Evolutionary conservation across 805 yeast species (phyloP), one percentile per base, ranked within the genome.

Genomic region (Lachancea cidri): DNA sequence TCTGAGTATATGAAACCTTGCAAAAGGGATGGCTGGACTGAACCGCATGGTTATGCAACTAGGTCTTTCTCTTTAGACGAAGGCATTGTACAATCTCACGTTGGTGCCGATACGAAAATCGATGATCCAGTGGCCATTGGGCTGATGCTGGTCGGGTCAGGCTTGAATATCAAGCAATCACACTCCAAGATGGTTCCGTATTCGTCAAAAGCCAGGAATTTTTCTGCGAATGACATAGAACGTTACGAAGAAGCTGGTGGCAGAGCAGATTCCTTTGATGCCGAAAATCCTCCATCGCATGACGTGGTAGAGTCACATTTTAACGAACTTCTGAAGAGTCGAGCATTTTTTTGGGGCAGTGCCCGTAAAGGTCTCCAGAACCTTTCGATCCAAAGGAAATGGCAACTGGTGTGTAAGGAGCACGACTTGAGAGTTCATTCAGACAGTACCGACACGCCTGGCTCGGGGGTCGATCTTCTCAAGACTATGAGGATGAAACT

Each of bases 331-430:
- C 36, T 58, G 33, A 40, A 52, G 19, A 53, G 50, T 43, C 52
- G 55, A 24, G 49, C 52, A 2, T 54, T 53, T 40, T 55, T 54
- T 33, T 39, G 43, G 43, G 58, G 62, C 54, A 53, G 52, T 14
- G 57, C 62, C 4, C 48, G 50, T 14, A 43, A 47, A 14, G 54
- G 52, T 35, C 36, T 57, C 27, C 44, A 49, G 27, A 45, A 34
- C 31, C 46, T 57, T 9, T 52, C 63, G 2, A 37, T 38, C 25
- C 44, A 44, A 27, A 52, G 64, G 33, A 60, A 60, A 46, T 58
- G 64, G 63, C 58, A 54, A 15, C 44, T 60, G 20, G 45, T 60
- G 8, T 55, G 60, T 41, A 55, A 49, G 30, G 40, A 44, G 7
- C 35, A 38, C 2, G 35, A 16, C 13, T 17, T 33, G 29, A 33